Conservation (phyloP, 2,329 filamentous ascomycete genomes). For the Aspergillus spinulosporus region DNA sequence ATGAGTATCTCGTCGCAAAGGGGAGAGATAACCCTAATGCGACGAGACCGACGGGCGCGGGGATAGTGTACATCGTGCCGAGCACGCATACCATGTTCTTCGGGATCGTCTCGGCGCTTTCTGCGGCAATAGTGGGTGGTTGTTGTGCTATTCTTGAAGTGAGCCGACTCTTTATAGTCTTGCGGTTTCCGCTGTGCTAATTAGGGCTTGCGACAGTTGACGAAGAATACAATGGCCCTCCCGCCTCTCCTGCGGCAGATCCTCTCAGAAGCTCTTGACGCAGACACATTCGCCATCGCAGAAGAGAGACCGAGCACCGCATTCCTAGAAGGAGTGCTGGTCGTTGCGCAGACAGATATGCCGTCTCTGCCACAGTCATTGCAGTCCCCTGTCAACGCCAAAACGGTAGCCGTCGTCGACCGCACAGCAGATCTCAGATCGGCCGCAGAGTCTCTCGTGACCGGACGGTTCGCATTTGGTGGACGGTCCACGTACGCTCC, state of each 20-base stretch:
- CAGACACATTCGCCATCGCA: constrained; percentile 51
- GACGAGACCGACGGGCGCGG: constrained; percentile 17
- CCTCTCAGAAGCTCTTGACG: constrained; percentile 41
- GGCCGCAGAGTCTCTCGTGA: constrained; percentile 56
- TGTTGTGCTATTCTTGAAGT: constrained; percentile 56
- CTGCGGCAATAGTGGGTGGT: constrained; percentile 52
- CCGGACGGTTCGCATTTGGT: constrained; percentile 56
- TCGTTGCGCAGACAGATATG: constrained; percentile 20
- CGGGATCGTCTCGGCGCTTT: constrained; percentile 46
- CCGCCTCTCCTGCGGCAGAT: constrained; percentile 27
- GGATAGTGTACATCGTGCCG: constrained; percentile 51
- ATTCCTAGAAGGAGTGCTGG: constrained; percentile 29
- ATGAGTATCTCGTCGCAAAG: constrained; percentile 27
- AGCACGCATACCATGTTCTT: constrained; percentile 52
- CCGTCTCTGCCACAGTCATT: constrained; percentile 22
- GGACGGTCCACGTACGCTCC: constrained; percentile 62
- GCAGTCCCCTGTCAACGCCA: constrained; percentile 30
- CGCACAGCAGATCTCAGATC: constrained; percentile 56
- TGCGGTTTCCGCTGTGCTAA: constrained; percentile 28
- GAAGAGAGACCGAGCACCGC: constrained; percentile 31
- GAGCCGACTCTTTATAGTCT: constrained; percentile 12
- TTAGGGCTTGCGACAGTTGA: constrained; percentile 19
- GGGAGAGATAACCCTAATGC: constrained; percentile 22
- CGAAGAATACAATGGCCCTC: constrained; percentile 27
- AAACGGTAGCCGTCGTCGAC: constrained; percentile 60